Conservation (phyloP, 2,329 filamentous ascomycete species). For the Sphaceloma murrayae region DNA sequence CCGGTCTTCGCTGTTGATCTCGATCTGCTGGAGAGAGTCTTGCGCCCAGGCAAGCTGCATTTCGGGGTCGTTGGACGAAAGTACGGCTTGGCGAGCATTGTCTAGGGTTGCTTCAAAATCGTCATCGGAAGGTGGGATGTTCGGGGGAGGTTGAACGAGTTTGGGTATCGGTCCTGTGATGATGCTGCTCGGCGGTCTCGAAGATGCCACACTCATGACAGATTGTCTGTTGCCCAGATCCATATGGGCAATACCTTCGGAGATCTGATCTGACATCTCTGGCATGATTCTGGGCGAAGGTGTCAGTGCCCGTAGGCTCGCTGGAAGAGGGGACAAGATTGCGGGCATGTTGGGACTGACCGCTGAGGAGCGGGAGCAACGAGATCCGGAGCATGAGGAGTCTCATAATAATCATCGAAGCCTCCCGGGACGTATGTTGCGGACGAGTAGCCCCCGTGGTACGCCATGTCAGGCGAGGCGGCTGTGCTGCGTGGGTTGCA, state of each 20-base stretch:
- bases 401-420: conserved; percentile 59
- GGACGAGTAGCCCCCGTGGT: conserved; percentile 25
- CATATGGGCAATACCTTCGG: conserved; percentile 83
- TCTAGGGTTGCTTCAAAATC: conserved; percentile 87
- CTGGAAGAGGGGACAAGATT: conserved; percentile 26
- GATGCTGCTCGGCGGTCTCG: conserved; percentile 47
- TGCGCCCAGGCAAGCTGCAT: conserved; percentile 97
- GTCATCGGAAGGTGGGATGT: conserved; percentile 87
- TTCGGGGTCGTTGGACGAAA: conserved; percentile 88
- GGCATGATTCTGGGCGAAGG: conserved; percentile 64
- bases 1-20: conserved; percentile 69
- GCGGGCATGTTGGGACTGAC: conserved; percentile 34
- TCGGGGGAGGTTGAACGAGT: conserved; percentile 65
- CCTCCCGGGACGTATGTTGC: conserved; percentile 61
- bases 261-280: conserved; percentile 93
- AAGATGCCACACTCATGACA: conserved; percentile 28
- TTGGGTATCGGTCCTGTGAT: conserved; percentile 89
- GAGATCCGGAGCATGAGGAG: conserved; percentile 47
- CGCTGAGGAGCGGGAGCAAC: conserved; percentile 62
- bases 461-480: conserved; percentile 19
- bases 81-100: conserved; percentile 68
- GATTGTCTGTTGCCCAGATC: conserved; percentile 44
- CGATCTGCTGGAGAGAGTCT: conserved; percentile 80
- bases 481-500: conserved; percentile 4
- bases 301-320: conserved; percentile 17